Conservation (phyloP, 257 asterid genomes). For the Salvia miltiorrhiza region DNA sequence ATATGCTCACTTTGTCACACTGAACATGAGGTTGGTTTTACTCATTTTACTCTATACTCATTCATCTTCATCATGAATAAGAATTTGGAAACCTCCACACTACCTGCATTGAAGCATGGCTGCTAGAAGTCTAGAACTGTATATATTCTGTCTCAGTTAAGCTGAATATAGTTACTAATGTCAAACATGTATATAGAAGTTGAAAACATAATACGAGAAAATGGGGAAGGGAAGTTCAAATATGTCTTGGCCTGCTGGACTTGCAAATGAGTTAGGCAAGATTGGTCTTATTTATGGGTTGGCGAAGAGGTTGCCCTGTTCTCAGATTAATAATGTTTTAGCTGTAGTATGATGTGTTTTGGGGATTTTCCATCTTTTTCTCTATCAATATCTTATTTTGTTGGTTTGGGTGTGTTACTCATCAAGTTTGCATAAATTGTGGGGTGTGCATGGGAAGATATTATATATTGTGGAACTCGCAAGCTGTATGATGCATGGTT, state of each 20-base stretch:
- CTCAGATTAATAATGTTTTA: background rate
- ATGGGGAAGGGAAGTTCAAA: background rate
- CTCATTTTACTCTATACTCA: background rate
- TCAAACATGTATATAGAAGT: background rate
- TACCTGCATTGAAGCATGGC: background rate
- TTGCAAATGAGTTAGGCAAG: background rate
- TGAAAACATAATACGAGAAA: background rate
- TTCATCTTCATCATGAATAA: background rate
- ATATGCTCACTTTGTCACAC: conserved; percentile 69
- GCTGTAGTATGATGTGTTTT: background rate
- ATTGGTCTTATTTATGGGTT: background rate
- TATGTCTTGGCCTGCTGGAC: too few species aligned
- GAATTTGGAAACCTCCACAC: background rate
- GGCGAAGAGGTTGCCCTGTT: background rate
- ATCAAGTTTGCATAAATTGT: too few species aligned
- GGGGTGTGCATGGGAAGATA: conserved; percentile 70
- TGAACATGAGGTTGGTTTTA: conserved; percentile 66
- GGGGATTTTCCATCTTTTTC: background rate
- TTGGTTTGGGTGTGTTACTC: too few species aligned
- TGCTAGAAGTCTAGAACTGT: background rate
- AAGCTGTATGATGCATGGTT: conserved; percentile 74
- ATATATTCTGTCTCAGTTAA: background rate
- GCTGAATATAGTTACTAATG: background rate
- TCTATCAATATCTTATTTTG: background rate
- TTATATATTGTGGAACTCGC: conserved; percentile 64